A percentile compares a stretch with the other conserved stretches of the same genome.
phyloP scores from a whole-genome alignment of 2,329 filamentous ascomycete species.

The Nothomitra cinnamomea region DNA sequence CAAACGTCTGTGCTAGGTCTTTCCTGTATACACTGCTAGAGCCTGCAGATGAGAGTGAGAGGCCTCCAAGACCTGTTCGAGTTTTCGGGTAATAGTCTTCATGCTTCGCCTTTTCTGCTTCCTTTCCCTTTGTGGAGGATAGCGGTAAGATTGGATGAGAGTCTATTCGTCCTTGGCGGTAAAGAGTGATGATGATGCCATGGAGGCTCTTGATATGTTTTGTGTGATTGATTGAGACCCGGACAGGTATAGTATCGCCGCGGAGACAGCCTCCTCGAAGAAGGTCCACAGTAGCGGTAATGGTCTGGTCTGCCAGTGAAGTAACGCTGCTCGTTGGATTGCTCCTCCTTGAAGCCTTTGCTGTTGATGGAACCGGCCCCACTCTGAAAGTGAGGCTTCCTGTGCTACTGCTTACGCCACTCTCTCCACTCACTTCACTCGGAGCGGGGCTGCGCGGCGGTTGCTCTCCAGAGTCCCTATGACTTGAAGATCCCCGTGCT shows the following conservation, averaged over 20 bases:
- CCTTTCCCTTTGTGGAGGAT: constrained; percentile 42
- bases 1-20: constrained; percentile 76
- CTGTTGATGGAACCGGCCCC: constrained; percentile 10
- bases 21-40: constrained; percentile 91
- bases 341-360: constrained; percentile 25
- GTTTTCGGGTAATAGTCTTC: constrained; percentile 81
- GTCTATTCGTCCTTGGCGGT: constrained; percentile 80
- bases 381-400: constrained; percentile 29
- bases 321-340: constrained; percentile 32
- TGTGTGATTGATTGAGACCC: constrained; percentile 70
- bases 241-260: constrained; percentile 67
- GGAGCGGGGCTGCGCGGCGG: constrained; percentile 1
- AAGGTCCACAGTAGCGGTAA: constrained; percentile 72
- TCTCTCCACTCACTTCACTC: constrained; percentile 29
- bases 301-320: constrained; percentile 53
- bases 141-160: constrained; percentile 41
- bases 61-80: constrained; percentile 66
- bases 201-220: constrained; percentile 82
- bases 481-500: not conserved
- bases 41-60: constrained; percentile 72
- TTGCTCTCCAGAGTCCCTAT: not conserved
- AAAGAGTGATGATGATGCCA: constrained; percentile 83
- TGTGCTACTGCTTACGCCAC: constrained; percentile 44
- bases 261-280: constrained; percentile 69
- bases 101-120: constrained; percentile 51